These are phyloP conservation scores for Anisodus tanguticus DNA, from an alignment of 257 asterid genomes.

Conservation along the genomic window DNA sequence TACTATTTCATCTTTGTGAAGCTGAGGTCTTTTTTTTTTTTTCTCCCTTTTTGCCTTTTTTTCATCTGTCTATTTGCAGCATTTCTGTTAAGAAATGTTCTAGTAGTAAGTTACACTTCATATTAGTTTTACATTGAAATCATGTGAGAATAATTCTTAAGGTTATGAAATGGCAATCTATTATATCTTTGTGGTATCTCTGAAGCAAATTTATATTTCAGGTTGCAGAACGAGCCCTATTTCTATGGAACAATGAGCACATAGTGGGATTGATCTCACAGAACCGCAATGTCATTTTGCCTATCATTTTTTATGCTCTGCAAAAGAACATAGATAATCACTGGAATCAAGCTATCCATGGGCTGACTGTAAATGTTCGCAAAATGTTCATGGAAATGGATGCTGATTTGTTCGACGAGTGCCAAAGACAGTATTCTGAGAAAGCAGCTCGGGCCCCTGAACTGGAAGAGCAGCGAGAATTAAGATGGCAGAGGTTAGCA, in stretches of 20 bases:
- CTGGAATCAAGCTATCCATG: conserved; percentile 54
- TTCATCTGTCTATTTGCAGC: neutral
- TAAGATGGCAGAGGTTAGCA: conserved; percentile 47
- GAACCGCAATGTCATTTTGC: conserved; percentile 43
- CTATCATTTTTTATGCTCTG: conserved; percentile 47
- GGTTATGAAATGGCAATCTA: neutral
- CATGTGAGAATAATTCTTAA: neutral
- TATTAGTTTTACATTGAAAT: neutral
- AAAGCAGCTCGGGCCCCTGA: conserved; percentile 36
- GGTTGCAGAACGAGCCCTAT: conserved; percentile 57
- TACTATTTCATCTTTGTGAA: neutral
- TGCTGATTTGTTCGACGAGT: conserved; percentile 47
- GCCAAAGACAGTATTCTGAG: conserved; percentile 43
- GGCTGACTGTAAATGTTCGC: conserved; percentile 49
- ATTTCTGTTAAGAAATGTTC: conserved; percentile 6
- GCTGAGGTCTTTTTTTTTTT: conserved; percentile 5
- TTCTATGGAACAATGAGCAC: conserved; percentile 53
- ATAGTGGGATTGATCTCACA: conserved; percentile 49
- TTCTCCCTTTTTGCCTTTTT: neutral
- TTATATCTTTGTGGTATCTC: neutral
- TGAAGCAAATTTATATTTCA: conserved; percentile 33
- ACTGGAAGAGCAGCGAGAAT: conserved; percentile 43
- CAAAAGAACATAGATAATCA: conserved; percentile 49
- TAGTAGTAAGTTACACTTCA: neutral
- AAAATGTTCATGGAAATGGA: conserved; percentile 55